Percentiles rank a stretch among this genome's conserved stretches.
phyloP scores from a whole-genome alignment of 169 alveolate species.

The Haemoproteus tartakovskyi region DNA sequence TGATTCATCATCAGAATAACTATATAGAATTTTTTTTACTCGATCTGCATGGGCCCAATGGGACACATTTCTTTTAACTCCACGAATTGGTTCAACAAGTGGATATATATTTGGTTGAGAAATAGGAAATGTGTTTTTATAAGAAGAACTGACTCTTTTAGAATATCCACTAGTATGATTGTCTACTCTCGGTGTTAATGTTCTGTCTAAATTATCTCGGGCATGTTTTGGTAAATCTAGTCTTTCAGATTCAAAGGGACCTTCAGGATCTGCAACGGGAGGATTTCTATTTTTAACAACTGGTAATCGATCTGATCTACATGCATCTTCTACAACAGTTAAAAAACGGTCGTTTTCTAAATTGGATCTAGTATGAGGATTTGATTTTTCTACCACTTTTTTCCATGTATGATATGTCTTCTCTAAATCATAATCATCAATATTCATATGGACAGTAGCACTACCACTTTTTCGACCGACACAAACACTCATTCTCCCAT shows the following conservation, averaged over 20 bases:
- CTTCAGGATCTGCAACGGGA: constrained; percentile 70
- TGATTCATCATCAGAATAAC: neutral
- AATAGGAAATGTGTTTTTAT: too few relatives aligned
- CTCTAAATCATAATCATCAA: constrained; percentile 56
- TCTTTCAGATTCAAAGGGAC: constrained; percentile 67
- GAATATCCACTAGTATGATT: too few relatives aligned
- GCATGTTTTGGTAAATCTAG: constrained; percentile 53
- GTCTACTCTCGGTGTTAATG: constrained; percentile 50
- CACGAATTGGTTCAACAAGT: constrained; percentile 22
- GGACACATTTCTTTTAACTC: constrained; percentile 28
- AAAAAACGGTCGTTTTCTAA: constrained; percentile 67
- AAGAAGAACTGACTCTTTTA: too few relatives aligned
- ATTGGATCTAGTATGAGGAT: constrained; percentile 29
- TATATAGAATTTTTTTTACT: constrained; percentile 24
- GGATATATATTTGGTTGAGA: too few relatives aligned
- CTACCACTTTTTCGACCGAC: constrained; percentile 66
- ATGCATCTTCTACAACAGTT: constrained; percentile 66
- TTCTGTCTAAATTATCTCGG: constrained; percentile 57
- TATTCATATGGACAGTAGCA: constrained; percentile 43
- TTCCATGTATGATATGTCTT: constrained; percentile 64
- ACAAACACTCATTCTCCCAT: constrained; percentile 64
- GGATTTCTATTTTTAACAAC: constrained; percentile 63
- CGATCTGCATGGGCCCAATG: constrained; percentile 51
- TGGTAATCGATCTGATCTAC: constrained; percentile 66
- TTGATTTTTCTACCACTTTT: constrained; percentile 20